Evolutionary conservation across 2,329 filamentous ascomycete species (phyloP).

Genomic region (Gnomoniopsis smithogilvyi): DNA sequence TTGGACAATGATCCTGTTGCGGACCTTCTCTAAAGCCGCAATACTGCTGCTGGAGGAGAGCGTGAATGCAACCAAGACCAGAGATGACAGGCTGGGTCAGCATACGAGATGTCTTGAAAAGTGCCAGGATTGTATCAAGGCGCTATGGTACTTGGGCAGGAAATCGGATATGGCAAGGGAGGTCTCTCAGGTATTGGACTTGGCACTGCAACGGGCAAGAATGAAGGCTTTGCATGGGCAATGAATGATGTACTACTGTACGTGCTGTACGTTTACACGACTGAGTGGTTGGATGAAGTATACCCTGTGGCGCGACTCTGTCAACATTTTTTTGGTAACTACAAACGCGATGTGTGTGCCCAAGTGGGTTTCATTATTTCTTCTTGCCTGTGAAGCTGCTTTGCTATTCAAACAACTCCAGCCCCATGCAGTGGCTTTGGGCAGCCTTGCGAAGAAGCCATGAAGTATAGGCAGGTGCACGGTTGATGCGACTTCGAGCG

Average conservation of each 20-base stretch:
- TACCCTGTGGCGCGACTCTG: background rate
- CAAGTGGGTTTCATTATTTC: no score
- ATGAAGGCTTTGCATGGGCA: background rate
- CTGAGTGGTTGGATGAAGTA: background rate
- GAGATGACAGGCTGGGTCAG: conserved; percentile 25
- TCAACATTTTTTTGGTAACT: background rate
- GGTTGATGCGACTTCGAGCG: no score
- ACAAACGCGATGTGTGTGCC: no score
- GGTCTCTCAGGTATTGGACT: conserved; percentile 9
- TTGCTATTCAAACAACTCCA: no score
- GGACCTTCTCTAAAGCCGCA: conserved; percentile 48
- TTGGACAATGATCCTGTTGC: conserved; percentile 54
- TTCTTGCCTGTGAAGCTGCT: no score
- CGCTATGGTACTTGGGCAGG: conserved; percentile 51
- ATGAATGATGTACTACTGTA: background rate
- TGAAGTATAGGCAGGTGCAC: no score
- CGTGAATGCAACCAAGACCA: conserved; percentile 23
- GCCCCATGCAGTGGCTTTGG: no score
- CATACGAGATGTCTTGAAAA: conserved; percentile 27
- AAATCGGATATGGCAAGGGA: conserved; percentile 45
- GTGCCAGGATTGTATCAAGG: conserved; percentile 48
- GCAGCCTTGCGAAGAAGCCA: no score
- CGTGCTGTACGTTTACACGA: background rate
- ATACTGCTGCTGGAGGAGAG: conserved; percentile 34
- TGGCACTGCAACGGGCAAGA: conserved; percentile 2